These are phyloP conservation scores for Ustilago cynodontis DNA, from an alignment of 1,284 basidiomycete species.

Conservation along the genomic window DNA sequence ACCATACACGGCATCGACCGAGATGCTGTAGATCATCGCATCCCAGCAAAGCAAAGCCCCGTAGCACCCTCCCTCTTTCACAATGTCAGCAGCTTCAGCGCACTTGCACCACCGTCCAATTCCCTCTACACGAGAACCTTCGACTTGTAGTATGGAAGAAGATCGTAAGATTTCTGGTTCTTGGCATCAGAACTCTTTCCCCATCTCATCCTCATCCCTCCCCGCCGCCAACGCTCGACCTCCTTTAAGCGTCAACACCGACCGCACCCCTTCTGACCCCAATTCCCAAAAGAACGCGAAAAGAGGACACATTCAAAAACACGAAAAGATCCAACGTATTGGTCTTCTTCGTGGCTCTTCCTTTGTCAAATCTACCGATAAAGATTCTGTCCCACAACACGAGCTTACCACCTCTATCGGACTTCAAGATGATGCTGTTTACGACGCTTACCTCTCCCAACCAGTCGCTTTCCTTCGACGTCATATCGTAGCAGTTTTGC, in stretches of 20 bases:
- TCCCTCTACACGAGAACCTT: conserved; percentile 35
- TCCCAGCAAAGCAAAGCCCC: not conserved
- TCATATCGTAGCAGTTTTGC: conserved; percentile 38
- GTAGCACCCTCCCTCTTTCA: not conserved
- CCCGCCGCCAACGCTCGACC: not conserved
- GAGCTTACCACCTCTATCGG: conserved; percentile 57
- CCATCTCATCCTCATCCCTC: not conserved
- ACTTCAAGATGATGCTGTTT: conserved; percentile 51
- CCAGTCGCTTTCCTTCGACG: conserved; percentile 51
- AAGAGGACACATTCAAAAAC: conserved; percentile 42
- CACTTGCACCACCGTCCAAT: conserved; percentile 28
- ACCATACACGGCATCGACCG: not conserved
- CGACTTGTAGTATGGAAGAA: conserved; percentile 47
- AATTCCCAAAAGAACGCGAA: conserved; percentile 9
- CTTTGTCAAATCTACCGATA: conserved; percentile 37
- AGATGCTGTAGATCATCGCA: conserved; percentile 16
- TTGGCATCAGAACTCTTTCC: conserved; percentile 10
- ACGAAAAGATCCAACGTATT: conserved; percentile 48
- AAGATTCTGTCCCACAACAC: conserved; percentile 31
- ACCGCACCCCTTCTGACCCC: not conserved
- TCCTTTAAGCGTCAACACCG: conserved; percentile 16
- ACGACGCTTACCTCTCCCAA: conserved; percentile 56
- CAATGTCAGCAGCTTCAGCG: conserved; percentile 23
- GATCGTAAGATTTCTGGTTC: conserved; percentile 47
- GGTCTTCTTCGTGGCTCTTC: conserved; percentile 50